A percentile compares a stretch with the other conserved stretches of the same genome.
These are phyloP conservation scores for Sporothrix mexicana DNA, from an alignment of 2,329 filamentous ascomycete genomes.

Conservation along the genomic window DNA sequence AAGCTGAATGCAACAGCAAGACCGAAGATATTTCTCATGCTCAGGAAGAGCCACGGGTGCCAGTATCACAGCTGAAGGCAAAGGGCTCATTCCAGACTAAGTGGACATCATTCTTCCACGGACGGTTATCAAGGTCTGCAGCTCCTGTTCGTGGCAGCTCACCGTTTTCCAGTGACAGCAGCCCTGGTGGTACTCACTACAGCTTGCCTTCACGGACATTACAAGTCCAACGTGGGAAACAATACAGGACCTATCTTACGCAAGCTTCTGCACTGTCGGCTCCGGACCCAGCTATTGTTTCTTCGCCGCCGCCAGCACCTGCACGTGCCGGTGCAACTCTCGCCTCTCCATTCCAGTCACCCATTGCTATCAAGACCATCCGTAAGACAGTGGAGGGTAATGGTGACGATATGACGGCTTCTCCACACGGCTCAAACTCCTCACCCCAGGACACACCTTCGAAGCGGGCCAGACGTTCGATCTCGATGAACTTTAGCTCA, in stretches of 20 bases:
- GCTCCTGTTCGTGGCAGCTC: conserved; percentile 41
- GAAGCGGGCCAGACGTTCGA: conserved; percentile 57
- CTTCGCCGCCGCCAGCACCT: conserved; percentile 23
- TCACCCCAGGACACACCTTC: conserved; percentile 50
- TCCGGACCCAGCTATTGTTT: conserved; percentile 32
- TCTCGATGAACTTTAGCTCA: conserved; percentile 66
- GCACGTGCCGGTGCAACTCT: background rate
- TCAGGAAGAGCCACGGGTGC: background rate
- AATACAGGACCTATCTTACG: conserved; percentile 48
- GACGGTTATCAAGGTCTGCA: conserved; percentile 44
- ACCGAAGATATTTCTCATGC: background rate
- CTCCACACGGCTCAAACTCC: conserved; percentile 1
- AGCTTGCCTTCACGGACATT: conserved; percentile 43
- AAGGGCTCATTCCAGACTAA: conserved; percentile 39
- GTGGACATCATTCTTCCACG: conserved; percentile 66
- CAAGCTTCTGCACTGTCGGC: conserved; percentile 42
- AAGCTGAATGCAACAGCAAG: background rate
- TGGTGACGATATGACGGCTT: background rate
- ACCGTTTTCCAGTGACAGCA: conserved; percentile 43
- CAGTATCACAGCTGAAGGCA: background rate
- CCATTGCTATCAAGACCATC: conserved; percentile 12
- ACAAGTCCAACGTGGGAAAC: conserved; percentile 40
- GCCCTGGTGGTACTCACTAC: conserved; percentile 39
- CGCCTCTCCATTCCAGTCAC: conserved; percentile 27
- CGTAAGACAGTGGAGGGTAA: conserved; percentile 7